Conservation (phyloP, 495 filamentous ascomycete species). For the Neurospora sp. region DNA sequence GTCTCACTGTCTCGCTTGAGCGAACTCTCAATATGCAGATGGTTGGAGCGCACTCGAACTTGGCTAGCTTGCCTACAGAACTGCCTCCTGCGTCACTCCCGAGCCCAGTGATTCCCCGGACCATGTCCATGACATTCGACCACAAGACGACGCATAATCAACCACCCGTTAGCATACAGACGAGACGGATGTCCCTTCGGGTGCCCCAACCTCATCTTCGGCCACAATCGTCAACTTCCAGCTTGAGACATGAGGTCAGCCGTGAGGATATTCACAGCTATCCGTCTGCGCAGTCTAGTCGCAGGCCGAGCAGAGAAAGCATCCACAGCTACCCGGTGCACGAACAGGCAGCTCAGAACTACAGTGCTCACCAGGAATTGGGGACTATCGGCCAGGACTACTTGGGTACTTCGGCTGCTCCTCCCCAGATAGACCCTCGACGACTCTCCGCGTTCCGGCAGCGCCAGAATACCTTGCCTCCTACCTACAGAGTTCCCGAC, state of each 20-base stretch:
- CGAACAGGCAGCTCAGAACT: constrained; percentile 3
- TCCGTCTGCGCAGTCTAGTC: constrained; percentile 9
- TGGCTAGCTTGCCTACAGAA: constrained; percentile 8
- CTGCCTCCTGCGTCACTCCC: constrained; percentile 19
- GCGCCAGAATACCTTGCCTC: constrained; percentile 1
- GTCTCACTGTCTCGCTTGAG: constrained; percentile 11
- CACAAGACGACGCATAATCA: constrained; percentile 12
- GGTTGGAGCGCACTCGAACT: constrained; percentile 1
- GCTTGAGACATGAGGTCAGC: constrained; percentile 21
- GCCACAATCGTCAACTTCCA: constrained; percentile 25
- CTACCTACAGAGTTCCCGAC: constrained; percentile 11
- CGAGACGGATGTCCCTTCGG: constrained; percentile 24
- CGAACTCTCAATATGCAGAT: constrained; percentile 8
- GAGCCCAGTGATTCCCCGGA: constrained; percentile 16
- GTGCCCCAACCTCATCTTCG: constrained; percentile 29
- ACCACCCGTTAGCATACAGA: constrained; percentile 27
- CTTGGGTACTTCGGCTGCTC: neutral
- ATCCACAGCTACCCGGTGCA: constrained; percentile 19
- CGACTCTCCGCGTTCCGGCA: constrained; percentile 17
- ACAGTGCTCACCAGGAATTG: constrained; percentile 1
- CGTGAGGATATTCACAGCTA: constrained; percentile 26
- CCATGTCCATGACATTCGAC: constrained; percentile 10
- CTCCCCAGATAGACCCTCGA: constrained; percentile 13
- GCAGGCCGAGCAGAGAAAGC: constrained; percentile 25
- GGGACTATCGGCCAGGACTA: constrained; percentile 1